Conservation (phyloP, 768 basidiomycete species). For the Mycena vulgaris region DNA sequence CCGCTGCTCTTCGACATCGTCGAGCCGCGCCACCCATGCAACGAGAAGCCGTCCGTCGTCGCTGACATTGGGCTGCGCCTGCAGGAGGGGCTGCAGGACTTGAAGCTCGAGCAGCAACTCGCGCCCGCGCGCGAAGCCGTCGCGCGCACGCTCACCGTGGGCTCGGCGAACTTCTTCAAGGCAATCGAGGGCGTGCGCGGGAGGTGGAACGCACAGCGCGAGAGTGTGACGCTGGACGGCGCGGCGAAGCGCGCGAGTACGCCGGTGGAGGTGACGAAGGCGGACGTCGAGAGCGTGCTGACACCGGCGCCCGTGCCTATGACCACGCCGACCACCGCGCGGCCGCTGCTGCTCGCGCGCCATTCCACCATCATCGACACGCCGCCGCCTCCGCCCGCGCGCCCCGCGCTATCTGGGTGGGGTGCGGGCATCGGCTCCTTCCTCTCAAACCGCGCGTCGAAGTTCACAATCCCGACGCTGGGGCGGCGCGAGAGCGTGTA, state of each 20-base stretch:
- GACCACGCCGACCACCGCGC: slow-evolving; percentile 3
- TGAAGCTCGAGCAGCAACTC: slow-evolving; percentile 94
- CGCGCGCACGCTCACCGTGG: slow-evolving; percentile 77
- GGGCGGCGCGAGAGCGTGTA: slow-evolving; percentile 33
- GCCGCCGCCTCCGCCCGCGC: slow-evolving; percentile 41
- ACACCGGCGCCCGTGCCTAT: slow-evolving; percentile 4
- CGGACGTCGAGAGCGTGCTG: slow-evolving; percentile 10
- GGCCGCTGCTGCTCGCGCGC: slow-evolving; percentile 42
- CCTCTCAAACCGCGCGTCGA: slow-evolving; percentile 56
- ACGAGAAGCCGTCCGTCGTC: slow-evolving; percentile 89
- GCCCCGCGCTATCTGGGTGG: slow-evolving; percentile 55
- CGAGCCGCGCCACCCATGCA: slow-evolving; percentile 96
- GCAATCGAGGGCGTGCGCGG: slow-evolving; percentile 92
- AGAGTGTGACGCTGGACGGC: slow-evolving; percentile 38
- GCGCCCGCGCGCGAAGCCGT: slow-evolving; percentile 94
- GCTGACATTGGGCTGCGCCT: slow-evolving; percentile 94
- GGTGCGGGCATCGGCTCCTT: slow-evolving; percentile 66
- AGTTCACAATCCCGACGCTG: slow-evolving; percentile 52
- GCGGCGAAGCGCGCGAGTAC: slow-evolving; percentile 49
- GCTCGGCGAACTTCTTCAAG: slow-evolving; percentile 88
- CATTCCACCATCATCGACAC: slow-evolving; percentile 36
- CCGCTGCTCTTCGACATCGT: slow-evolving; percentile 95
- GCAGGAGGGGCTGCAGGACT: slow-evolving; percentile 93
- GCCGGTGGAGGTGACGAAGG: slow-evolving; percentile 33
- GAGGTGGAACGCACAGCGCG: slow-evolving; percentile 66